These are phyloP conservation scores for Macaranga tanarius DNA, from an alignment of 441 rosid genomes.

Conservation along the genomic window DNA sequence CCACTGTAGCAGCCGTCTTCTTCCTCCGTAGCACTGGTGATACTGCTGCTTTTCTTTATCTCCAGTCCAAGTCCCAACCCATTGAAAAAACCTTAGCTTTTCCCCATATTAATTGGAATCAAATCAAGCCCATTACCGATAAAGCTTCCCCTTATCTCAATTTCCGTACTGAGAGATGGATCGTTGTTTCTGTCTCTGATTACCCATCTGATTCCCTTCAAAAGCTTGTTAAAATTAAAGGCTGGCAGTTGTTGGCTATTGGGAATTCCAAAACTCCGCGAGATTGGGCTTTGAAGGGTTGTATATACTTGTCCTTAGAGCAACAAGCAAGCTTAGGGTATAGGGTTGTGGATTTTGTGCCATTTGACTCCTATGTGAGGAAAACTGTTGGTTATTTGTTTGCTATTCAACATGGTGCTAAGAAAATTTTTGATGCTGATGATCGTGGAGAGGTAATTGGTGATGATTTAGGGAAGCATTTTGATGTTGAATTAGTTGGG, in stretches of 20 bases:
- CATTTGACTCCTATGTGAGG: constrained; percentile 76
- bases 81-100: constrained; percentile 46
- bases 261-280: constrained; percentile 75
- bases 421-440: constrained; percentile 81
- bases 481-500: constrained; percentile 78
- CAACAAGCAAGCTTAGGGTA: constrained; percentile 72
- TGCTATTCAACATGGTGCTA: constrained; percentile 93
- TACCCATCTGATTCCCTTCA: constrained; percentile 65
- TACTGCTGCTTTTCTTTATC: constrained; percentile 55
- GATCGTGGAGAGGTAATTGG: constrained; percentile 84
- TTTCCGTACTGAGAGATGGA: constrained; percentile 77
- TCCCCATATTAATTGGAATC: constrained; percentile 67
- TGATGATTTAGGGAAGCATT: constrained; percentile 74
- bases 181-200: constrained; percentile 68
- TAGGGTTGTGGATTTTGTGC: constrained; percentile 62
- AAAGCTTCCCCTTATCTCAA: constrained; percentile 55
- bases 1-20: constrained; percentile 57
- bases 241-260: constrained; percentile 85
- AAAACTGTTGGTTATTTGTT: constrained; percentile 83
- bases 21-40: constrained; percentile 61
- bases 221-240: constrained; percentile 57
- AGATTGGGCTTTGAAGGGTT: constrained; percentile 84
- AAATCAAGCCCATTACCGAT: constrained; percentile 49
- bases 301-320: constrained; percentile 71
- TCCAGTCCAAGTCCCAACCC: constrained; percentile 52